Percentiles rank a stretch among this genome's conserved stretches.
Evolutionary conservation across 1,139 yeast genomes (phyloP).

Genomic region (Sugiyamaella castrensis): DNA sequence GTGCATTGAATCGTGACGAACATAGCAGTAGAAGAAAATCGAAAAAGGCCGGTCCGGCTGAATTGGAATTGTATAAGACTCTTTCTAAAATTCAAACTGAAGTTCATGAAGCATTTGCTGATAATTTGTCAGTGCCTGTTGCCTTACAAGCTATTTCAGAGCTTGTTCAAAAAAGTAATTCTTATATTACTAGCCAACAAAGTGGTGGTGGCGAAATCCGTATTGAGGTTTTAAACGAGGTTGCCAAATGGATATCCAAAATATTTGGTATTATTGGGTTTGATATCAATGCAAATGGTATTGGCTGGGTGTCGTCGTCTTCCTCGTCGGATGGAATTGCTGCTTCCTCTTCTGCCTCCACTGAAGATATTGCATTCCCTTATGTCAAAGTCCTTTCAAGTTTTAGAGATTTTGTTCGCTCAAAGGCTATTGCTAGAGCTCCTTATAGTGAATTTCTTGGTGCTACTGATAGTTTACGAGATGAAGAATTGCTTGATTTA

Average conservation of each 20-base stretch:
- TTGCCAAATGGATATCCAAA: constrained; percentile 67
- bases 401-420: constrained; percentile 80
- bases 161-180: constrained; percentile 66
- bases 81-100: constrained; percentile 55
- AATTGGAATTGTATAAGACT: constrained; percentile 53
- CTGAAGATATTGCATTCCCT: constrained; percentile 73
- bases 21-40: constrained; percentile 66
- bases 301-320: constrained; percentile 70
- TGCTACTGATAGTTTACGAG: constrained; percentile 58
- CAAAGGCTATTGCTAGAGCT: constrained; percentile 64
- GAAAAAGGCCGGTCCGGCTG: constrained; percentile 51
- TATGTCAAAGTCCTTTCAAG: constrained; percentile 71
- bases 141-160: constrained; percentile 66
- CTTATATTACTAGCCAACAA: constrained; percentile 56
- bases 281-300: constrained; percentile 58
- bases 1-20: constrained; percentile 63
- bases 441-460: constrained; percentile 54
- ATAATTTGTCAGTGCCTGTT: constrained; percentile 75
- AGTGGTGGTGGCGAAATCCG: constrained; percentile 47
- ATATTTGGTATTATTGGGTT: constrained; percentile 75
- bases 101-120: constrained; percentile 79
- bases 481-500: constrained; percentile 61
- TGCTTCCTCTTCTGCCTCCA: constrained; percentile 33
- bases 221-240: constrained; percentile 62
- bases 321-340: constrained; percentile 16